Percentiles rank a stretch among this genome's conserved stretches.
Conservation (phyloP, 106 monocot genomes). For the Acorus calamus region DNA sequence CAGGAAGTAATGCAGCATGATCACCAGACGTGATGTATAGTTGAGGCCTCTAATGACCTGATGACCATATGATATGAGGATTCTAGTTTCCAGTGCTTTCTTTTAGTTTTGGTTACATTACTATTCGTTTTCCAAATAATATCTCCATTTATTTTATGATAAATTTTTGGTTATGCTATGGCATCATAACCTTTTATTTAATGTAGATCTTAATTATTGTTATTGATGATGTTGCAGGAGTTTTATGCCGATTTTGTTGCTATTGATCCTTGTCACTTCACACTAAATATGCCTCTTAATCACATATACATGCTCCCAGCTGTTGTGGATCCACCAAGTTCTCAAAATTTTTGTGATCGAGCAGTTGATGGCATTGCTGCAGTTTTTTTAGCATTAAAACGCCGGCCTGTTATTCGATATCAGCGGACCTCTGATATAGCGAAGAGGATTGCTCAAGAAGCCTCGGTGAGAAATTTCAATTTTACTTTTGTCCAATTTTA, state of each 20-base stretch:
- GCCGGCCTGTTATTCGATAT: constrained; percentile 93
- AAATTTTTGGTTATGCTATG: too few relatives aligned
- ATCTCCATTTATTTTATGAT: too few relatives aligned
- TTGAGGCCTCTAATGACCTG: too few relatives aligned
- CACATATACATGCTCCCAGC: constrained; percentile 96
- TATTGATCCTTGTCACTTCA: constrained; percentile 88
- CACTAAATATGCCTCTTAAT: constrained; percentile 68
- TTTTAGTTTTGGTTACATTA: too few relatives aligned
- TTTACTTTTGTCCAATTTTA: background rate
- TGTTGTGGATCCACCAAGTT: constrained; percentile 69
- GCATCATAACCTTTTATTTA: too few relatives aligned
- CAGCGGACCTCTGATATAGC: constrained; percentile 95
- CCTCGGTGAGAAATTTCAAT: constrained; percentile 53
- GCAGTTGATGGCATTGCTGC: constrained; percentile 89
- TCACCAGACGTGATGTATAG: too few relatives aligned
- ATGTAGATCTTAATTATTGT: too few relatives aligned
- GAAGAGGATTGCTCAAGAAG: constrained; percentile 89
- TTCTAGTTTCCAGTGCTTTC: too few relatives aligned
- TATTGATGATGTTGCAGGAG: constrained; percentile 44
- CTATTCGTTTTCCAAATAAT: too few relatives aligned
- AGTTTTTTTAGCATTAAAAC: constrained; percentile 83
- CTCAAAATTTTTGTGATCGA: constrained; percentile 91
- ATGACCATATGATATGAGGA: too few relatives aligned
- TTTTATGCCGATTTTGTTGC: constrained; percentile 98
- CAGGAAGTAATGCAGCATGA: too few relatives aligned